These are phyloP conservation scores for Microdochium nivale DNA, from an alignment of 2,329 filamentous ascomycete genomes.

Conservation along the genomic window DNA sequence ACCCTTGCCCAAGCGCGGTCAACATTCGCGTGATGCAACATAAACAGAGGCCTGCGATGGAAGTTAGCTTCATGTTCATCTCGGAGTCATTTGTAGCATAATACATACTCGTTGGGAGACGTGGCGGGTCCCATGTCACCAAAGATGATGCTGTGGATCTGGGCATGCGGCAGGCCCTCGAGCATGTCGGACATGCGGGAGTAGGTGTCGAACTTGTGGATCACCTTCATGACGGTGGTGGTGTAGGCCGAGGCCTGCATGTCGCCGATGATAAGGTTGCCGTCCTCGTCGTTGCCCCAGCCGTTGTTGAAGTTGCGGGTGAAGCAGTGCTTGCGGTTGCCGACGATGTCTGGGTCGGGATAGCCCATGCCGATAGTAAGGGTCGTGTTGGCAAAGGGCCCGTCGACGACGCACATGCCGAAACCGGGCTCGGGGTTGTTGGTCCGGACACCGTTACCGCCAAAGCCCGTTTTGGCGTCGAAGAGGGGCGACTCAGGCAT, in stretches of 20 bases:
- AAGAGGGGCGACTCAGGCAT: background rate
- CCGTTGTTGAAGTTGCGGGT: conserved; percentile 24
- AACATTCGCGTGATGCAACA: conserved; percentile 19
- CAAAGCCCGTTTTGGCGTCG: background rate
- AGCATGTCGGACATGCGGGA: conserved; percentile 26
- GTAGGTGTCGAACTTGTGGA: conserved; percentile 22
- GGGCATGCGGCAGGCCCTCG: conserved; percentile 21
- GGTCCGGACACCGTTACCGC: background rate
- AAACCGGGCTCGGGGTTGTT: background rate
- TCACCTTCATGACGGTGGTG: conserved; percentile 19
- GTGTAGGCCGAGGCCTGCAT: conserved; percentile 26
- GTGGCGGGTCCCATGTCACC: conserved; percentile 32
- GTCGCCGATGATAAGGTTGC: conserved; percentile 19
- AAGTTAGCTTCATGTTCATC: background rate
- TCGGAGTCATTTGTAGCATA: background rate
- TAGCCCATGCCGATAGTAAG: conserved; percentile 48
- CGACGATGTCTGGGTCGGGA: conserved; percentile 39
- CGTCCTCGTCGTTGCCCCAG: conserved; percentile 5
- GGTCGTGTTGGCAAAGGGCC: conserved; percentile 3
- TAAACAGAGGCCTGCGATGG: conserved; percentile 12
- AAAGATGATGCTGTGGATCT: conserved; percentile 20
- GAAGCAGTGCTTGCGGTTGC: conserved; percentile 28
- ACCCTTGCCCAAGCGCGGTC: conserved; percentile 5
- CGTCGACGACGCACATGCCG: conserved; percentile 13
- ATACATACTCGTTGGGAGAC: conserved; percentile 18